phyloP scores from a whole-genome alignment of 208 protist genomes.

The Sergeia podlipaevii region DNA sequence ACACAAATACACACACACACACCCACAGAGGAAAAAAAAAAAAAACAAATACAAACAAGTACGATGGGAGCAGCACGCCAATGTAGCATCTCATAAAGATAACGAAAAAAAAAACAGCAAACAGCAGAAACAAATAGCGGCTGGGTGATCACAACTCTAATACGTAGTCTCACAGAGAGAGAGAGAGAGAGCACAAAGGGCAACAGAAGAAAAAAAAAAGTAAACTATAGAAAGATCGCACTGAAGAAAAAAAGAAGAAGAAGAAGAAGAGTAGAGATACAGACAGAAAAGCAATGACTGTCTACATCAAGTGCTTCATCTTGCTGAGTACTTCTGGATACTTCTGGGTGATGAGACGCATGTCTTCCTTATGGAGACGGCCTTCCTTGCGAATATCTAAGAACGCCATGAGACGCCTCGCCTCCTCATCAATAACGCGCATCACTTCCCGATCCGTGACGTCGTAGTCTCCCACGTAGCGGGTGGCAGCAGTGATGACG shows the following conservation, averaged over 20 bases:
- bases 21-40: conserved; percentile 7
- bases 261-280: no score
- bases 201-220: not conserved
- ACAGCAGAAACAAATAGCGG: not conserved
- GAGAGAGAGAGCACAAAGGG: not conserved
- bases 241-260: not conserved
- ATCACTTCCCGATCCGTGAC: conserved; percentile 67
- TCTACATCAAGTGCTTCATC: conserved; percentile 84
- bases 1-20: not conserved
- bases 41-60: conserved; percentile 1
- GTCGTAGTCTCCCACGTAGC: conserved; percentile 88
- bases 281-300: not conserved
- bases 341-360: conserved; percentile 73
- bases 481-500: conserved; percentile 87
- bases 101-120: not conserved
- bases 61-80: not conserved
- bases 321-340: conserved; percentile 89
- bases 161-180: not conserved
- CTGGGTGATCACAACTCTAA: not conserved
- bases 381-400: conserved; percentile 80
- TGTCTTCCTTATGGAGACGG: conserved; percentile 63
- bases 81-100: not conserved
- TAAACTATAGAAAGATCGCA: not conserved
- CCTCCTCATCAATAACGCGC: conserved; percentile 77
- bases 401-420: conserved; percentile 76